phyloP scores from a whole-genome alignment of 129 eudicot genomes.

The Flaveria trinervia region DNA sequence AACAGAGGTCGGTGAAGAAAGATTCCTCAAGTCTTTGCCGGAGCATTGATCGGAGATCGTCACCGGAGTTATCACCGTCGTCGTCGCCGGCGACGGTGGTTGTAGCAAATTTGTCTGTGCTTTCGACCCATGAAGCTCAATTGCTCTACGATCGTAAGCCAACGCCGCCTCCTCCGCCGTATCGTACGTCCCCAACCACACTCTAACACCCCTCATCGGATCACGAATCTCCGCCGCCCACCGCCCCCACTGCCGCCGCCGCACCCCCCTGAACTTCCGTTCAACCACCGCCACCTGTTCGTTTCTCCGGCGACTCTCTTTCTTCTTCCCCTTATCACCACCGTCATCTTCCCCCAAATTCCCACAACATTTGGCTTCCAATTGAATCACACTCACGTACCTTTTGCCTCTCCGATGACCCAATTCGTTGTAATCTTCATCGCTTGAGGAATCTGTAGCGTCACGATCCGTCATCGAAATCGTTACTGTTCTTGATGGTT shows the following conservation, averaged over 20 bases:
- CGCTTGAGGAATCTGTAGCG: conserved; percentile 65
- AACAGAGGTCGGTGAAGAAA: conserved; percentile 68
- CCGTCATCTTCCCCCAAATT: not conserved
- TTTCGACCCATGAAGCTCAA: conserved; percentile 53
- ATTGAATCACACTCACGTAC: conserved; percentile 44
- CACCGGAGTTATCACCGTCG: conserved; percentile 11
- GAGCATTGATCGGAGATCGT: conserved; percentile 30
- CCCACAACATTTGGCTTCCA: conserved; percentile 19
- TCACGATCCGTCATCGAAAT: conserved; percentile 49
- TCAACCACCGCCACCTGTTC: conserved; percentile 13
- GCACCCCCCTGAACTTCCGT: conserved; percentile 55
- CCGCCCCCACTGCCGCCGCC: conserved; percentile 68
- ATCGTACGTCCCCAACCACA: conserved; percentile 69
- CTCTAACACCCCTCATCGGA: conserved; percentile 40
- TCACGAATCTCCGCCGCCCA: conserved; percentile 81
- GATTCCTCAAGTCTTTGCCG: conserved; percentile 24
- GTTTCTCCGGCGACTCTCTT: conserved; percentile 20
- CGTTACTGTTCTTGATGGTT: conserved; percentile 37
- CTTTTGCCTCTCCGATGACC: conserved; percentile 32
- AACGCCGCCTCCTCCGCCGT: conserved; percentile 80
- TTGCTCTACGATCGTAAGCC: conserved; percentile 64
- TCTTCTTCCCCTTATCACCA: conserved; percentile 16
- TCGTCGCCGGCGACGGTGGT: conserved; percentile 34
- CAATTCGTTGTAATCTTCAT: conserved; percentile 34
- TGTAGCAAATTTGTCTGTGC: conserved; percentile 52